Evolutionary conservation across 2,329 filamentous ascomycete species (phyloP).

Genomic region (Pyrenophora teres): DNA sequence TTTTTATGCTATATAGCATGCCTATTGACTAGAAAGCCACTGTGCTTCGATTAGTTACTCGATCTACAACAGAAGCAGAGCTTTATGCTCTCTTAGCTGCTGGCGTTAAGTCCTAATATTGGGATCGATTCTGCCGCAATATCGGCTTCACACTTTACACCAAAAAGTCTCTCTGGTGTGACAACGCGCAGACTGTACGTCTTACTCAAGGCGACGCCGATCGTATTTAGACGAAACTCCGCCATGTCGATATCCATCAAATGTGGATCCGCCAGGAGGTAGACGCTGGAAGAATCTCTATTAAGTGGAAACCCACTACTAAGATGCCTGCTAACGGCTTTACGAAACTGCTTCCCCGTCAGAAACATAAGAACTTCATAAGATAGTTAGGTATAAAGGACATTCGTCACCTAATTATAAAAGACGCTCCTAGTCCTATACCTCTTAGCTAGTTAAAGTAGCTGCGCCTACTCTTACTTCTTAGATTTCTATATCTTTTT

Average conservation of each 20-base stretch:
- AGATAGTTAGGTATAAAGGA: not conserved
- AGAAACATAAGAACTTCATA: not conserved
- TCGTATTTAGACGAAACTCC: not conserved
- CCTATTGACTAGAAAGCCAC: not conserved
- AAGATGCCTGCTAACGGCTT: not conserved
- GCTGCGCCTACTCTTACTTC: too few species aligned
- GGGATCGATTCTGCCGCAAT: slow-evolving; percentile 1
- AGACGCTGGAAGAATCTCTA: not conserved
- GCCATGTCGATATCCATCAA: not conserved
- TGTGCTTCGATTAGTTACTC: not conserved
- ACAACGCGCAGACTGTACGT: slow-evolving; percentile 5
- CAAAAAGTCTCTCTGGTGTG: not conserved
- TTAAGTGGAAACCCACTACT: not conserved
- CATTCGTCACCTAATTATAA: not conserved
- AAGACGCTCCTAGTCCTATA: not conserved
- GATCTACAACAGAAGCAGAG: not conserved
- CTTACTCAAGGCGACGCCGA: not conserved
- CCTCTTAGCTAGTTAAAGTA: too few species aligned
- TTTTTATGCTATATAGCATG: not conserved
- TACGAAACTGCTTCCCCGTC: not conserved
- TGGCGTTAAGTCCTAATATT: slow-evolving; percentile 1
- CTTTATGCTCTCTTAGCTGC: not conserved
- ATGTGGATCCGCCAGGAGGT: not conserved
- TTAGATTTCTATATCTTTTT: too few species aligned
- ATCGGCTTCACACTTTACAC: not conserved